These are phyloP conservation scores for Lasiodiplodia gonubiensis DNA, from an alignment of 2,329 filamentous ascomycete genomes.

Conservation along the genomic window DNA sequence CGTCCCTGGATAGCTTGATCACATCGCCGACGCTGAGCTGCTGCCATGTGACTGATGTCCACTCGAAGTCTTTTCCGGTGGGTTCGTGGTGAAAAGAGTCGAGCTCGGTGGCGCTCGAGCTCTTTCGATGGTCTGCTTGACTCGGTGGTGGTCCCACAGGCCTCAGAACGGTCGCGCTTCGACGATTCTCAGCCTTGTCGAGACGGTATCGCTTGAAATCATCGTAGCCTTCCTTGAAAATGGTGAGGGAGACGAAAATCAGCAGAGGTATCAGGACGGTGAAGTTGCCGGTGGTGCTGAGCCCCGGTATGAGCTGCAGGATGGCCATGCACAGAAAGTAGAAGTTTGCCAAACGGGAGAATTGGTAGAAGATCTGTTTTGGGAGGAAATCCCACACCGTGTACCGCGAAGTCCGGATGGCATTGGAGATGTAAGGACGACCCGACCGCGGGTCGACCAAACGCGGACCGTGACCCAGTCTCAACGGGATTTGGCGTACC, in stretches of 20 bases:
- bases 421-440: slow-evolving; percentile 71
- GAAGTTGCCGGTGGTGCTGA: slow-evolving; percentile 91
- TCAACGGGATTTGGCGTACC: too few relatives aligned
- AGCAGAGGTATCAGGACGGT: slow-evolving; percentile 92
- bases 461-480: too few relatives aligned
- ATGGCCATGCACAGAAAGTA: slow-evolving; percentile 95
- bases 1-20: slow-evolving; percentile 88
- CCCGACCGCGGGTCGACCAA: too few relatives aligned
- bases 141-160: too few relatives aligned
- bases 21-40: slow-evolving; percentile 84
- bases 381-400: slow-evolving; percentile 93
- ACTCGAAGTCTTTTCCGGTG: slow-evolving; percentile 38
- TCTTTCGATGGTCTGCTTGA: too few relatives aligned
- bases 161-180: slow-evolving; percentile 30
- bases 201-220: slow-evolving; percentile 67
- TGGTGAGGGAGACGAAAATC: slow-evolving; percentile 88
- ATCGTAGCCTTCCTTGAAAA: slow-evolving; percentile 94
- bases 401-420: slow-evolving; percentile 69
- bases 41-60: slow-evolving; percentile 71
- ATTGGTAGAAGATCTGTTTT: slow-evolving; percentile 95
- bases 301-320: slow-evolving; percentile 86
- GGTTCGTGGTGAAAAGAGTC: too few relatives aligned
- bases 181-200: slow-evolving; percentile 36
- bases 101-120: too few relatives aligned
- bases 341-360: slow-evolving; percentile 99